Base-by-base conservation (phyloP, 1,284 basidiomycete genomes). In the Pseudozyma sp. region DNA sequence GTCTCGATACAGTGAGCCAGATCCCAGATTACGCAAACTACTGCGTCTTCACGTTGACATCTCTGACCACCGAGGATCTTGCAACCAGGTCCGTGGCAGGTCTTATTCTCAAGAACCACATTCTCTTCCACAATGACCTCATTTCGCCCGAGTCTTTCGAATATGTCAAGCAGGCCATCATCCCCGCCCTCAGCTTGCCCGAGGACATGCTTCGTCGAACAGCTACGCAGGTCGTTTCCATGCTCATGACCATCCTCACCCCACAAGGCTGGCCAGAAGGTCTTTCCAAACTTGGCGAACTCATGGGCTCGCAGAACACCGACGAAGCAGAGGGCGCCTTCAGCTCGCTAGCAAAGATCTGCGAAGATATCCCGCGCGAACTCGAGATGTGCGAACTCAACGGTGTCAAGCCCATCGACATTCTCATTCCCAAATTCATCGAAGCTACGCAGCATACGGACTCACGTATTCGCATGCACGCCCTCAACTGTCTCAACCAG, bases 361-460 rank as follows among this genome's bases (percentile, higher is more conserved):
- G 94, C 86, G 94, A 98, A 87, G 97, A 99, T 85, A 96, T 95
- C 76, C 95, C 96, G 6, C 90, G 93, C 70, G 95, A 96, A 86
- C 89, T 99, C 85, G 96, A 98, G 86, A 71, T 79, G 44, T 90
- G 97, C 76, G 92, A 94, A 70, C 92, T 98, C 83, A 91, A 91
- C 92, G 82, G 82, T 52, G 79, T 81, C 67, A 75, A 76, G 49
- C 78, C 79, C 16, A 73, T 85, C 50, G 77, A 85, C 49, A 76
- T 83, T 34, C 77, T 85, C 49, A 77, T 98, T 76, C 95, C 95
- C 65, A 95, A 97, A 85, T 96, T 98, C 87, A 90, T 99, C 51
- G 64, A 82, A 18, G 81, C 79, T 84, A 90, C 79, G 89, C 91
- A 93, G 72, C 93, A 97, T 80, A 89, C 90, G 0, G 91, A 91